Evolutionary conservation across 768 basidiomycete species (phyloP).

Genomic region (Lentinula guzmanii): DNA sequence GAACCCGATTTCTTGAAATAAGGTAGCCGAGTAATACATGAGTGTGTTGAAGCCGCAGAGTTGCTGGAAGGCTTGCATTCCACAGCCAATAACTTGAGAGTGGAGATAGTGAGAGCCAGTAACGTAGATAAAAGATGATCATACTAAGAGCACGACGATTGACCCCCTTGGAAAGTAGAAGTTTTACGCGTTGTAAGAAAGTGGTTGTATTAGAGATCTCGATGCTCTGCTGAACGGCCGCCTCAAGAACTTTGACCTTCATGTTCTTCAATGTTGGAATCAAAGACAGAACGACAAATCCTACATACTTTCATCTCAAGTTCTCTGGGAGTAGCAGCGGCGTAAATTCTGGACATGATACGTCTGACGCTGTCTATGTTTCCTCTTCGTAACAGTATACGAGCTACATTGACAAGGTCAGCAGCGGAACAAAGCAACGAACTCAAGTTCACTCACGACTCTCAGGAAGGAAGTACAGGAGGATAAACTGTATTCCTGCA

Average conservation of each 20-base stretch:
- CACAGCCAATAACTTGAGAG: slow-evolving; percentile 61
- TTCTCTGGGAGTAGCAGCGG: slow-evolving; percentile 55
- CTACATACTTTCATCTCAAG: slow-evolving; percentile 53
- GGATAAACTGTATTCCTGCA: slow-evolving; percentile 53
- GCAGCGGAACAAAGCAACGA: neutral
- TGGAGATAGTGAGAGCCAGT: neutral
- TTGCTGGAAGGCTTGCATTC: slow-evolving; percentile 81
- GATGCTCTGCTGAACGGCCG: slow-evolving; percentile 55
- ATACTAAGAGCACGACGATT: slow-evolving; percentile 68
- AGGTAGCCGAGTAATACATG: slow-evolving; percentile 64
- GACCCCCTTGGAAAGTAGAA: slow-evolving; percentile 48
- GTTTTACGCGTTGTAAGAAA: slow-evolving; percentile 46
- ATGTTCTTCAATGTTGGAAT: neutral
- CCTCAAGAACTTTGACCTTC: slow-evolving; percentile 53
- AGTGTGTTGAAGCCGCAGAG: slow-evolving; percentile 82
- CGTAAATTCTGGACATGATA: slow-evolving; percentile 66
- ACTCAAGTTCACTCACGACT: slow-evolving; percentile 48
- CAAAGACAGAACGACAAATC: neutral
- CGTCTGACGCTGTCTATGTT: slow-evolving; percentile 41
- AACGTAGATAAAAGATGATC: slow-evolving; percentile 15
- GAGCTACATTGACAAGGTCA: slow-evolving; percentile 18
- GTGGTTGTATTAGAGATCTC: slow-evolving; percentile 59
- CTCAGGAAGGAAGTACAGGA: slow-evolving; percentile 68
- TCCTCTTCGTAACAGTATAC: slow-evolving; percentile 60
- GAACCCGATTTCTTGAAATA: slow-evolving; percentile 79